Conservation (phyloP, 305 asterid species). For the Plantago rigida region DNA sequence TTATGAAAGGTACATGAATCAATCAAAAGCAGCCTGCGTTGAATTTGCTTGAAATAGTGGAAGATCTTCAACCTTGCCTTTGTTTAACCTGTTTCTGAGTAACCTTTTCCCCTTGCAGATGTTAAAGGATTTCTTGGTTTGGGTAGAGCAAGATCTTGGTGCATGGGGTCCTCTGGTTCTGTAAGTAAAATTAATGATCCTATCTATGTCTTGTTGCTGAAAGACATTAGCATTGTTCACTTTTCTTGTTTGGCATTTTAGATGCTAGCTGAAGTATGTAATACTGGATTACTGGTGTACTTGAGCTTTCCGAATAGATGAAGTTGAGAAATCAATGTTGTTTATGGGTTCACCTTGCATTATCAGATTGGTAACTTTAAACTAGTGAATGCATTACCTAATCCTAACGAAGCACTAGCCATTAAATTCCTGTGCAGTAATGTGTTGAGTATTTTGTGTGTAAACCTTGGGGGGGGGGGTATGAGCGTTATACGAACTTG, state of each 20-base stretch:
- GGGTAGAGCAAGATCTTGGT: conserved; percentile 95
- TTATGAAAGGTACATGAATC: background rate
- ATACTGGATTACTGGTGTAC: too few species aligned
- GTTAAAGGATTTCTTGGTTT: conserved; percentile 73
- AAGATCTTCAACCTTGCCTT: conserved; percentile 6
- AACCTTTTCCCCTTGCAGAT: conserved; percentile 32
- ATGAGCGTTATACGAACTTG: too few species aligned
- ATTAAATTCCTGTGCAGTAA: too few species aligned
- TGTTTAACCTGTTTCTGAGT: conserved; percentile 17
- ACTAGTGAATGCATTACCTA: too few species aligned
- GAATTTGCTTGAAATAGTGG: conserved; percentile 7
- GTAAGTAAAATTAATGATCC: conserved; percentile 45
- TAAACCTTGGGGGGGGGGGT: too few species aligned
- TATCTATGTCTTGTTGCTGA: background rate
- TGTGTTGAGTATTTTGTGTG: too few species aligned
- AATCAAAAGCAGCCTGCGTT: conserved; percentile 9
- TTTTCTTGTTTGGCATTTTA: conserved; percentile 14
- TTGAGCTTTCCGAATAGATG: too few species aligned
- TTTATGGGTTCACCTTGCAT: too few species aligned
- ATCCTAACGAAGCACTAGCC: too few species aligned
- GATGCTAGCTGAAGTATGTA: background rate
- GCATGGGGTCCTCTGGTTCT: conserved; percentile 98
- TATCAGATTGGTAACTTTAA: too few species aligned
- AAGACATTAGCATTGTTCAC: conserved; percentile 7
- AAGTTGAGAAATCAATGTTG: too few species aligned